A percentile compares a stretch with the other conserved stretches of the same genome.
phyloP scores from a whole-genome alignment of 2,329 filamentous ascomycete genomes.

The Aspergillus thermomutatus region DNA sequence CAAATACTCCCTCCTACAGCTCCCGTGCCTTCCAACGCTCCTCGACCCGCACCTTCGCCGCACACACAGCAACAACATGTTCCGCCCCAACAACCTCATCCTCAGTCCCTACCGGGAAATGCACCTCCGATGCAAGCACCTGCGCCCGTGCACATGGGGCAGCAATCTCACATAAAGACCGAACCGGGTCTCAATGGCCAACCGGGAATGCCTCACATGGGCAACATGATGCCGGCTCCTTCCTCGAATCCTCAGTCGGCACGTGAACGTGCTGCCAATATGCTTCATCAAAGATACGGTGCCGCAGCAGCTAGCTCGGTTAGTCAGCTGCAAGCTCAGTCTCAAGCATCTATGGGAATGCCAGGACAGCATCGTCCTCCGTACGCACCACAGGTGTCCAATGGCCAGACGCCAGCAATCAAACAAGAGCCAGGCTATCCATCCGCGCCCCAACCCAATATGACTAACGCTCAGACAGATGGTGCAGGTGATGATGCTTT shows the following conservation, averaged over 20 bases:
- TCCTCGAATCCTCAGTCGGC: slow-evolving; percentile 47
- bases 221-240: slow-evolving; percentile 29
- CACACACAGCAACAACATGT: slow-evolving; percentile 33
- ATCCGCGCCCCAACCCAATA: slow-evolving; percentile 35
- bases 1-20: slow-evolving; percentile 37
- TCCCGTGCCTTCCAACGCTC: slow-evolving; percentile 45
- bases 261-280: slow-evolving; percentile 52
- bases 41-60: slow-evolving; percentile 30
- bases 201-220: slow-evolving; percentile 31
- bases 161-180: slow-evolving; percentile 49
- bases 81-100: slow-evolving; percentile 34
- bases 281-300: slow-evolving; percentile 49
- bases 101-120: slow-evolving; percentile 30
- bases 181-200: slow-evolving; percentile 47
- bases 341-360: slow-evolving; percentile 32
- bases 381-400: slow-evolving; percentile 31
- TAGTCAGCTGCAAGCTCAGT: slow-evolving; percentile 43
- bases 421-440: slow-evolving; percentile 39
- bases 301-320: slow-evolving; percentile 42
- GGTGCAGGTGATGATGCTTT: slow-evolving; percentile 63
- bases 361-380: slow-evolving; percentile 34
- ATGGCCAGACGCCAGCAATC: slow-evolving; percentile 41
- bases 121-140: slow-evolving; percentile 24
- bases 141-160: slow-evolving; percentile 23
- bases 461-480: slow-evolving; percentile 66